A percentile compares a stretch with the other conserved stretches of the same genome.
Evolutionary conservation across 495 filamentous ascomycete genomes (phyloP).

Genomic region (Aspergillus conjunctus): DNA sequence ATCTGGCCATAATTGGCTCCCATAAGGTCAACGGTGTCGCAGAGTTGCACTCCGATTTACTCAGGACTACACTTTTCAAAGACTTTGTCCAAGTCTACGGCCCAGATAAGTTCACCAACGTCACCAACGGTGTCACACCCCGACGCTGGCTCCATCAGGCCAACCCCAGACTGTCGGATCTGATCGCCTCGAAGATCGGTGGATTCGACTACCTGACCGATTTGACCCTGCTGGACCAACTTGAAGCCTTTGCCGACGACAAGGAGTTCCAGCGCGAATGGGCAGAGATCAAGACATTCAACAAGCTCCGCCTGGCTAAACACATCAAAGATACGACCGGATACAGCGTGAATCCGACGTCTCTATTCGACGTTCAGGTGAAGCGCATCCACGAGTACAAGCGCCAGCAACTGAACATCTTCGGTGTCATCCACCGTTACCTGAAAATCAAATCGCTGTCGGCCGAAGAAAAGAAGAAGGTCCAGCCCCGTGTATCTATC

Average conservation of each 20-base stretch:
- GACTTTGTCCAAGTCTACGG: conserved; percentile 95
- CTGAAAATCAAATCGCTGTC: conserved; percentile 83
- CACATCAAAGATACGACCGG: conserved; percentile 81
- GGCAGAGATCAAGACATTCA: conserved; percentile 81
- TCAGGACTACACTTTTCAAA: conserved; percentile 98
- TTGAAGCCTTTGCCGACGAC: conserved; percentile 80
- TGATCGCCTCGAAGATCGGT: conserved; percentile 88
- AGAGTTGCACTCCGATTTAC: conserved; percentile 93
- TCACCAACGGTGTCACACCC: conserved; percentile 97
- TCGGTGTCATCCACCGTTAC: conserved; percentile 95
- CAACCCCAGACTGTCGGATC: conserved; percentile 86
- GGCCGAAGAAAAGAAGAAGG: conserved; percentile 82
- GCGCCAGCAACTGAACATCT: conserved; percentile 98
- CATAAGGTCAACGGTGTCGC: conserved; percentile 99
- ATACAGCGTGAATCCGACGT: conserved; percentile 79
- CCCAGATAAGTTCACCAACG: conserved; percentile 95
- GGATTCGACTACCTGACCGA: conserved; percentile 84
- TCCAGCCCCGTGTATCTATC: conserved; percentile 89
- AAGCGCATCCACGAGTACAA: conserved; percentile 99
- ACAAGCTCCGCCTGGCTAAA: conserved; percentile 81
- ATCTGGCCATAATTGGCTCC: conserved; percentile 90
- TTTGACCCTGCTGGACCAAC: conserved; percentile 76
- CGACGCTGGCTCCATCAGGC: conserved; percentile 96
- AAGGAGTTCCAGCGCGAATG: conserved; percentile 88
- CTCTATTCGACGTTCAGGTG: conserved; percentile 95